These are phyloP conservation scores for Cyberlindnera lachancei DNA, from an alignment of 805 yeast species.

Conservation along the genomic window DNA sequence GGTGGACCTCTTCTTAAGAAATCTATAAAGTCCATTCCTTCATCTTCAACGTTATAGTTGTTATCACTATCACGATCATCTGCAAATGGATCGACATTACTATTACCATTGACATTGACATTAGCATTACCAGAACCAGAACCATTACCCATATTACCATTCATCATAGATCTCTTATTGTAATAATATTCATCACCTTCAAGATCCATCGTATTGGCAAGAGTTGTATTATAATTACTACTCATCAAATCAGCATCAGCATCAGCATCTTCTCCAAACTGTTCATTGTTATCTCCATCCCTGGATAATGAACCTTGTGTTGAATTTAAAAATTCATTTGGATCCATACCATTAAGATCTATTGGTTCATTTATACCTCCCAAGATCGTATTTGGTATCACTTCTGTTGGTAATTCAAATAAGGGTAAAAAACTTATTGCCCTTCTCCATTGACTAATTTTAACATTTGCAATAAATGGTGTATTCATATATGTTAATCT, in stretches of 20 bases:
- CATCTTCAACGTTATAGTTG: slow-evolving; percentile 6
- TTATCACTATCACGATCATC: slow-evolving; percentile 1
- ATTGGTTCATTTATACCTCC: not conserved
- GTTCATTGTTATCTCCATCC: too few relatives aligned
- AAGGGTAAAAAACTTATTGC: slow-evolving; percentile 36
- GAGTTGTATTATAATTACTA: too few relatives aligned
- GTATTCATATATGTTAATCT: slow-evolving; percentile 29
- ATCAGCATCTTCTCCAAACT: too few relatives aligned
- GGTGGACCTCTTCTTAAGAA: slow-evolving; percentile 37
- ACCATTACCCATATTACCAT: not conserved
- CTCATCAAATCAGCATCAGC: too few relatives aligned
- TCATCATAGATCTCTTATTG: too few relatives aligned
- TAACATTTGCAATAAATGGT: slow-evolving; percentile 21
- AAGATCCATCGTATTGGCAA: too few relatives aligned
- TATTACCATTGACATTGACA: slow-evolving; percentile 3
- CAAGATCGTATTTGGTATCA: not conserved
- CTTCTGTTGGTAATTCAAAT: slow-evolving; percentile 33
- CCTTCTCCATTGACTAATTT: slow-evolving; percentile 32
- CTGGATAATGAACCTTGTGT: not conserved
- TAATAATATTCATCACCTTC: too few relatives aligned
- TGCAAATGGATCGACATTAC: too few relatives aligned
- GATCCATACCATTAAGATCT: slow-evolving; percentile 2
- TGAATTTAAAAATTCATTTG: slow-evolving; percentile 8
- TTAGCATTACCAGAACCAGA: slow-evolving; percentile 2
- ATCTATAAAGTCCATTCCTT: slow-evolving; percentile 39